These are phyloP conservation scores for Pleochaeta shiraiana DNA, from an alignment of 2,329 filamentous ascomycete genomes.

Conservation along the genomic window DNA sequence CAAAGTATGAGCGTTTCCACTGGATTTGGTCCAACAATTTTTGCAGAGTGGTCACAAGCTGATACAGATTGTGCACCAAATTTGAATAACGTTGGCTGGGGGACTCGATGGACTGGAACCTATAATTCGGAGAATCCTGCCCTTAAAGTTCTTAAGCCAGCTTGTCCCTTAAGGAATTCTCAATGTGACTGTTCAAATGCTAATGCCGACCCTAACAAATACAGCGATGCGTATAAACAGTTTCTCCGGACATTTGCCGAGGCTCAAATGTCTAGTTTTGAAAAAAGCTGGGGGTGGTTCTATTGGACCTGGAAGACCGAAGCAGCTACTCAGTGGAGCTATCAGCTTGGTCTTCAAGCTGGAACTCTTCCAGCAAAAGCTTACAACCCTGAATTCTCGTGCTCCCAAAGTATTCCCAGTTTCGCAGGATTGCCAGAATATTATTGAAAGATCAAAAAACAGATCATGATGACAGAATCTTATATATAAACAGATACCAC, in stretches of 20 bases:
- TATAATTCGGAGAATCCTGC: slow-evolving; percentile 24
- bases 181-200: slow-evolving; percentile 53
- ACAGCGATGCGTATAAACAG: slow-evolving; percentile 53
- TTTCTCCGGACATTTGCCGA: slow-evolving; percentile 80
- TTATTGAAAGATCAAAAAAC: slow-evolving; percentile 20
- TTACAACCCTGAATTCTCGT: slow-evolving; percentile 45
- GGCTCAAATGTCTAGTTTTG: slow-evolving; percentile 89
- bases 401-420: slow-evolving; percentile 29
- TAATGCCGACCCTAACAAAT: slow-evolving; percentile 50
- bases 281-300: slow-evolving; percentile 90
- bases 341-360: slow-evolving; percentile 52
- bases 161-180: slow-evolving; percentile 46
- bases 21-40: slow-evolving; percentile 82
- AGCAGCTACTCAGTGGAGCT: slow-evolving; percentile 72
- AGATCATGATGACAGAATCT: too few relatives aligned
- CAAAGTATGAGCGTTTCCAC: slow-evolving; percentile 22
- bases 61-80: slow-evolving; percentile 81
- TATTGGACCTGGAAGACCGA: slow-evolving; percentile 99
- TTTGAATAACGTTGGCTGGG: slow-evolving; percentile 75
- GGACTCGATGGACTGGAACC: slow-evolving; percentile 81
- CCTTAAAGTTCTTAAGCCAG: slow-evolving; percentile 30
- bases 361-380: slow-evolving; percentile 61
- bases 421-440: slow-evolving; percentile 31
- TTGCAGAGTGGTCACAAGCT: slow-evolving; percentile 93
- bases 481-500: too few relatives aligned